phyloP scores from a whole-genome alignment of 768 basidiomycete species.

The Auriscalpium microsporum region DNA sequence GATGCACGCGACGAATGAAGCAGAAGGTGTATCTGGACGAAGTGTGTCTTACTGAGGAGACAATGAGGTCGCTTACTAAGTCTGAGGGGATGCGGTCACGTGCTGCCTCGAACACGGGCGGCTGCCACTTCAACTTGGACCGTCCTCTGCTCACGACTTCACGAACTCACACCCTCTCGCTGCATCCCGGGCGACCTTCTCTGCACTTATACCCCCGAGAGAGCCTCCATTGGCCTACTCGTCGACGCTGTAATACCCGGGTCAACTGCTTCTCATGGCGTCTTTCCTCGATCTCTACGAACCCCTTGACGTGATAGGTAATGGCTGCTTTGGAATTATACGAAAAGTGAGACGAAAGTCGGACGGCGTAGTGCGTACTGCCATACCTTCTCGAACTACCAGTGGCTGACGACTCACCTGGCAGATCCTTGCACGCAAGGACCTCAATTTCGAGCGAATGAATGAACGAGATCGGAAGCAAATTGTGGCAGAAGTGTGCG shows the following conservation, averaged over 20 bases:
- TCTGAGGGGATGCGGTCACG: no score
- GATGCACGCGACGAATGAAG: no score
- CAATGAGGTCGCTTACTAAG: no score
- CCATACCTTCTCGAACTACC: background rate
- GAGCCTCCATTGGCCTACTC: no score
- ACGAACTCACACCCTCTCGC: background rate
- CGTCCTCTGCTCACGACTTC: background rate
- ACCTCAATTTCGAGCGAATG: constrained; percentile 97
- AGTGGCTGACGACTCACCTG: constrained; percentile 1
- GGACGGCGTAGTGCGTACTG: constrained; percentile 65
- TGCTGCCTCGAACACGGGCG: no score
- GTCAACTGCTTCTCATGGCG: constrained; percentile 14
- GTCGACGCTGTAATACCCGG: background rate
- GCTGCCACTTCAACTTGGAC: background rate
- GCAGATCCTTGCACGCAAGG: constrained; percentile 83
- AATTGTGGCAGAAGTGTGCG: constrained; percentile 96
- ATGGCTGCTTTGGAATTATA: constrained; percentile 96
- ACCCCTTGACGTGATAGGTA: constrained; percentile 86
- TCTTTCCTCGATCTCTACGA: constrained; percentile 71
- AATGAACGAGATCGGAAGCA: constrained; percentile 92
- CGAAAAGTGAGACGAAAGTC: constrained; percentile 82
- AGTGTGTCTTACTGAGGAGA: no score
- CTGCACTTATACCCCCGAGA: no score
- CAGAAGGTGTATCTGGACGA: no score
- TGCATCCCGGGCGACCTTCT: no score